These are phyloP conservation scores for Pseudomonodictys pantanalensis DNA, from an alignment of 495 filamentous ascomycete species.

Conservation along the genomic window DNA sequence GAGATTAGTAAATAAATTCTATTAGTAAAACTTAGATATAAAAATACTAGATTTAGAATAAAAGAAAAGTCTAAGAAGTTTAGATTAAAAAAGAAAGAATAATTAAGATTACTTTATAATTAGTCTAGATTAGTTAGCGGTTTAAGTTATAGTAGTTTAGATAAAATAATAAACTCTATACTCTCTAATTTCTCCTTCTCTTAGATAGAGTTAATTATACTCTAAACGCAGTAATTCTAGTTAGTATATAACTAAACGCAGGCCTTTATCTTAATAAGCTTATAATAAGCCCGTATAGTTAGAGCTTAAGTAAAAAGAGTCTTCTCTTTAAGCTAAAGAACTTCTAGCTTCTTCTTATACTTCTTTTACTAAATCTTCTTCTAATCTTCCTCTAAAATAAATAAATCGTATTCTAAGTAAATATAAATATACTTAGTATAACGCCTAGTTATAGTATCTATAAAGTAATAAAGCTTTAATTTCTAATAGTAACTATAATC, in stretches of 20 bases:
- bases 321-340: not conserved
- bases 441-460: not conserved
- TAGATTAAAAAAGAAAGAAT: not conserved
- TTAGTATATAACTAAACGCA: not conserved
- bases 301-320: too few species aligned
- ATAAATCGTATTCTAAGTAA: not conserved
- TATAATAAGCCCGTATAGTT: not conserved
- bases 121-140: not conserved
- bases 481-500: not conserved
- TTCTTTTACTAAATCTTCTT: not conserved
- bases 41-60: not conserved
- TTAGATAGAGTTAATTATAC: not conserved
- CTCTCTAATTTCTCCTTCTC: not conserved
- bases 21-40: too few species aligned
- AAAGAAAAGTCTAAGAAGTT: not conserved
- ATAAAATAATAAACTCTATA: not conserved
- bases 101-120: not conserved
- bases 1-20: not conserved
- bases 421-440: not conserved
- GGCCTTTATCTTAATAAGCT: not conserved
- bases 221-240: not conserved
- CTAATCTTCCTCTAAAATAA: not conserved
- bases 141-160: not conserved
- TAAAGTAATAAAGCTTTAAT: too few species aligned
- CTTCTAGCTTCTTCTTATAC: not conserved